Conservation (phyloP, 495 filamentous ascomycete genomes). For the Pseudomonodictys pantanalensis region DNA sequence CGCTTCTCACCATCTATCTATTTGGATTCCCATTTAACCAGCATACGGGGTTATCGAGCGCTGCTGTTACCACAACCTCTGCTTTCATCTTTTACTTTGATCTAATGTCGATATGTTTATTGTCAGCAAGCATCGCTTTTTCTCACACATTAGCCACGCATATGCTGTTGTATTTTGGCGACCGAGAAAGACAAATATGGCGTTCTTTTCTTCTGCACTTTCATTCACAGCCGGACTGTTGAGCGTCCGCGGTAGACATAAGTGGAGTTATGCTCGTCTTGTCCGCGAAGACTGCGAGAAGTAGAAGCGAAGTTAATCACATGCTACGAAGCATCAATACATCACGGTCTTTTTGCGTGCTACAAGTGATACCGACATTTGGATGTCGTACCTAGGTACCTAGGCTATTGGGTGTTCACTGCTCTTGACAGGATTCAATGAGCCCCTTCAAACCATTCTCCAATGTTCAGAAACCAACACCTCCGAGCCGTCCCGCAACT, state of each 20-base stretch:
- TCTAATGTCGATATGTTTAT: conserved; percentile 20
- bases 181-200: neutral
- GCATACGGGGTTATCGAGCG: conserved; percentile 1
- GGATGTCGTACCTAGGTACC: too few species aligned
- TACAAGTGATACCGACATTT: too few species aligned
- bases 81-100: too few species aligned
- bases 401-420: too few species aligned
- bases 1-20: conserved; percentile 1
- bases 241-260: conserved; percentile 25
- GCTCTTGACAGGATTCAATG: too few species aligned
- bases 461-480: too few species aligned
- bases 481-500: too few species aligned
- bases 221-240: conserved; percentile 30
- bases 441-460: too few species aligned
- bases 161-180: conserved; percentile 4
- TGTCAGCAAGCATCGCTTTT: conserved; percentile 7
- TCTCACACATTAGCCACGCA: neutral
- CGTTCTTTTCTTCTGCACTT: conserved; percentile 6
- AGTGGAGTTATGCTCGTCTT: conserved; percentile 2
- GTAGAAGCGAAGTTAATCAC: too few species aligned
- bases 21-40: too few species aligned
- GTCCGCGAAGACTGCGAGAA: too few species aligned
- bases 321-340: neutral
- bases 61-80: neutral
- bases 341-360: neutral